Evolutionary conservation across 192 early-diverging fungal species (phyloP).

Genomic region (Umbelopsis sp.): DNA sequence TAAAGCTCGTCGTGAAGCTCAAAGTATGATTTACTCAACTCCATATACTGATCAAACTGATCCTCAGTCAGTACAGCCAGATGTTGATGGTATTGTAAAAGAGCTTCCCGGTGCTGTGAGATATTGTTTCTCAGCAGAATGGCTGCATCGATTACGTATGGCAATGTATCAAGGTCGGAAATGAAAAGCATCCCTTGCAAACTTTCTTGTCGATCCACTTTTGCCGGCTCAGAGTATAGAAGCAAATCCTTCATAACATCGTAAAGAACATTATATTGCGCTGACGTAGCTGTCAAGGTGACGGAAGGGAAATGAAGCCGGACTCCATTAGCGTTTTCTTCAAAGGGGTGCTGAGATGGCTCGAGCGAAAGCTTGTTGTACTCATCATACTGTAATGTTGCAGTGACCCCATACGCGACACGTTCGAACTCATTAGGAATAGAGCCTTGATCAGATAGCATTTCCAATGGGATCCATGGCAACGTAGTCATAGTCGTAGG

Average conservation of each 20-base stretch:
- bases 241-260: conserved; percentile 75
- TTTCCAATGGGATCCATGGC: conserved; percentile 20
- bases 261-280: conserved; percentile 66
- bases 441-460: not conserved
- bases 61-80: conserved; percentile 3
- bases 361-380: conserved; percentile 50
- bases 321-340: conserved; percentile 10
- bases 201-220: conserved; percentile 64
- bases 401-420: conserved; percentile 55
- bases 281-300: conserved; percentile 66
- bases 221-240: conserved; percentile 74
- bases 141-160: conserved; percentile 21
- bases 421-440: conserved; percentile 33
- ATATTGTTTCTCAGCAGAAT: not conserved
- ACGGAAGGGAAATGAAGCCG: conserved; percentile 72
- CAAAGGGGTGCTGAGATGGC: not conserved
- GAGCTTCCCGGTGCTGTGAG: conserved; percentile 6
- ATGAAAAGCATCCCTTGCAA: conserved; percentile 59
- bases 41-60: conserved; percentile 4
- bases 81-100: not conserved
- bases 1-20: conserved; percentile 55
- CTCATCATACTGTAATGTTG: conserved; percentile 55
- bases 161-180: conserved; percentile 26
- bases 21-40: conserved; percentile 1
- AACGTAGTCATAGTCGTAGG: not conserved